Conservation (phyloP, 2,329 filamentous ascomycete genomes). For the Fusarium pseudograminearum region DNA sequence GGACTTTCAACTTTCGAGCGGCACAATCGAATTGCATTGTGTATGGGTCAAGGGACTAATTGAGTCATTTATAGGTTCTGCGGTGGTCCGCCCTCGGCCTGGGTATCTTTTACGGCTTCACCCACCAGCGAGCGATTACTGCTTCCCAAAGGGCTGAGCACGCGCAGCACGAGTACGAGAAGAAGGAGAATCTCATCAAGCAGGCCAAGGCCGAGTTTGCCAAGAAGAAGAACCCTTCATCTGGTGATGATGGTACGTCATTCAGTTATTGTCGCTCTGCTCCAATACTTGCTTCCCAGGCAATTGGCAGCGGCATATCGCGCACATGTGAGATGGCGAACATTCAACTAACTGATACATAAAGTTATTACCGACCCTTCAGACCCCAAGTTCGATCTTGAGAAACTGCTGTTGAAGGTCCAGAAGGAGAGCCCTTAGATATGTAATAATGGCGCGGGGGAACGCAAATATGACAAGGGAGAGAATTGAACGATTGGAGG, state of each 20-base stretch:
- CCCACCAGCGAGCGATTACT: slow-evolving; percentile 87
- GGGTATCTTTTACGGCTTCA: slow-evolving; percentile 95
- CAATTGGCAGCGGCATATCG: slow-evolving; percentile 31
- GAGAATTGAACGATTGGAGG: slow-evolving; percentile 46
- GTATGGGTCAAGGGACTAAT: slow-evolving; percentile 46
- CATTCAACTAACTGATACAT: slow-evolving; percentile 39
- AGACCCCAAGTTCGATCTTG: slow-evolving; percentile 92
- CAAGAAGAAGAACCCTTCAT: slow-evolving; percentile 74
- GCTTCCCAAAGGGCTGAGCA: slow-evolving; percentile 76
- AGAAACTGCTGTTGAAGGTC: slow-evolving; percentile 80
- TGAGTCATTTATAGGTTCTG: slow-evolving; percentile 76
- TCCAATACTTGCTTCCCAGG: slow-evolving; percentile 8
- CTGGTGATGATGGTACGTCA: slow-evolving; percentile 51
- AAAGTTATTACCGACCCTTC: slow-evolving; percentile 71
- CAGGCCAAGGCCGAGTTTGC: slow-evolving; percentile 92
- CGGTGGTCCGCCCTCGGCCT: slow-evolving; percentile 94
- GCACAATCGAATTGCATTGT: slow-evolving; percentile 23
- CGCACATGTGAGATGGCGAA: slow-evolving; percentile 2
- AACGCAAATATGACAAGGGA: slow-evolving; percentile 44
- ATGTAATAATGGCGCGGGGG: slow-evolving; percentile 30
- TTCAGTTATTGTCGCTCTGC: slow-evolving; percentile 9
- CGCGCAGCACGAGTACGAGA: slow-evolving; percentile 85
- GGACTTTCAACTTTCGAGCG: slow-evolving; percentile 30
- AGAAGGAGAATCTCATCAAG: slow-evolving; percentile 91
- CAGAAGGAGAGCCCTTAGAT: slow-evolving; percentile 64